Conservation (phyloP, 2,329 filamentous ascomycete genomes). For the Massarina eburnea region DNA sequence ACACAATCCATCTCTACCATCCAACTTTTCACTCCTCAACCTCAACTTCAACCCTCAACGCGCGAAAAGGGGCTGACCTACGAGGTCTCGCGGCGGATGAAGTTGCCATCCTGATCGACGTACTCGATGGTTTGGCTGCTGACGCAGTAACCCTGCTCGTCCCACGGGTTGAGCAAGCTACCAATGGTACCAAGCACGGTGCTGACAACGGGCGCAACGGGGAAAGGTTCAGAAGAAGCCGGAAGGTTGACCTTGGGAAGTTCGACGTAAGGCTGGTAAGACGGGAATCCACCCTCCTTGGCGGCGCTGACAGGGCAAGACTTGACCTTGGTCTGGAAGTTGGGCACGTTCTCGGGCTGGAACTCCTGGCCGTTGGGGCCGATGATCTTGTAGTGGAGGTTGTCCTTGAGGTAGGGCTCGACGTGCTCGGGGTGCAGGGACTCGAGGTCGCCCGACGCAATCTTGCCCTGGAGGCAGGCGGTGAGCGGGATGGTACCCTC, state of each 20-base stretch:
- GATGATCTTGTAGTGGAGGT: constrained; percentile 41
- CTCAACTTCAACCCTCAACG: not conserved
- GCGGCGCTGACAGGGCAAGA: constrained; percentile 34
- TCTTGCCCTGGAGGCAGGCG: constrained; percentile 36
- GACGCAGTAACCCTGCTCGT: constrained; percentile 35
- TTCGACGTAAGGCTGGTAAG: constrained; percentile 27
- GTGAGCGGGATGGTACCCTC: constrained; percentile 38
- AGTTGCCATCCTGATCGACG: constrained; percentile 35
- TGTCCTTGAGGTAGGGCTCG: constrained; percentile 35
- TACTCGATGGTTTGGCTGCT: constrained; percentile 37
- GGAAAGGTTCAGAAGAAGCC: constrained; percentile 30
- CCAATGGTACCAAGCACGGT: constrained; percentile 9
- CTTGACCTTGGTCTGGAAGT: constrained; percentile 38
- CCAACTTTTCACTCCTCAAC: not conserved
- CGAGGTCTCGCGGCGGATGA: constrained; percentile 26
- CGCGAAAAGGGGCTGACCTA: not conserved
- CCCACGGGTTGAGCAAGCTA: constrained; percentile 13
- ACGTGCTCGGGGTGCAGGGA: constrained; percentile 36
- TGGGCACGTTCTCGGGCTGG: constrained; percentile 27
- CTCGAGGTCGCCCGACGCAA: constrained; percentile 31
- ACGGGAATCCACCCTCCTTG: constrained; percentile 28
- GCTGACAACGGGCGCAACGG: constrained; percentile 11
- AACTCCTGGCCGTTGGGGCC: constrained; percentile 32
- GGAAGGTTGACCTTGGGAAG: constrained; percentile 32
- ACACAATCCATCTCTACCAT: not conserved